phyloP scores from a whole-genome alignment of 805 yeast genomes.

The Candida germanica region DNA sequence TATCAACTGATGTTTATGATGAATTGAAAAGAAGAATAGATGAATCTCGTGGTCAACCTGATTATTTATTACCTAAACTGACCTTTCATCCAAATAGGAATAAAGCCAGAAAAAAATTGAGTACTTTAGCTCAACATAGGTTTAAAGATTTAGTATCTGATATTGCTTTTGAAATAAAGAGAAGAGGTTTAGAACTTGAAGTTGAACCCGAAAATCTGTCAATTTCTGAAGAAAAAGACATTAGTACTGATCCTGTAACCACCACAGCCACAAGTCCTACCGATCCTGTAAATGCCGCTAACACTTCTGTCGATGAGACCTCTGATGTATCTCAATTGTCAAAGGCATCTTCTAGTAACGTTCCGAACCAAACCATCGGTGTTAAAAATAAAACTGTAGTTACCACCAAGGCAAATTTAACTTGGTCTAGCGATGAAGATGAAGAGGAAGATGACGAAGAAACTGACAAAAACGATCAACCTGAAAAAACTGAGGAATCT shows the following conservation, averaged over 20 bases:
- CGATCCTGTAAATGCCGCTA: neutral
- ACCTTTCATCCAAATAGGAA: constrained; percentile 90
- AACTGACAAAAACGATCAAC: neutral
- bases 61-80: constrained; percentile 63
- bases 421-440: constrained; percentile 88
- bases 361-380: constrained; percentile 30
- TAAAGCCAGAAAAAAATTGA: constrained; percentile 89
- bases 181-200: constrained; percentile 55
- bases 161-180: constrained; percentile 79
- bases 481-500: neutral
- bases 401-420: constrained; percentile 81
- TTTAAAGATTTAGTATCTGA: constrained; percentile 91
- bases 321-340: neutral
- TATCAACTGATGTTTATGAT: constrained; percentile 92
- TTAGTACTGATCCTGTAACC: neutral
- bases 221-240: neutral
- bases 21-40: constrained; percentile 78
- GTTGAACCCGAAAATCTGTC: neutral
- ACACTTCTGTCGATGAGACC: neutral
- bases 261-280: neutral
- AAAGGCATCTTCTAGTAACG: constrained; percentile 1
- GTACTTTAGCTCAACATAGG: constrained; percentile 75
- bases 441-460: constrained; percentile 6
- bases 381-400: constrained; percentile 66
- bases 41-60: constrained; percentile 56